Evolutionary conservation across 768 basidiomycete genomes (phyloP).

Genomic region (Gloeophyllum trabeum): DNA sequence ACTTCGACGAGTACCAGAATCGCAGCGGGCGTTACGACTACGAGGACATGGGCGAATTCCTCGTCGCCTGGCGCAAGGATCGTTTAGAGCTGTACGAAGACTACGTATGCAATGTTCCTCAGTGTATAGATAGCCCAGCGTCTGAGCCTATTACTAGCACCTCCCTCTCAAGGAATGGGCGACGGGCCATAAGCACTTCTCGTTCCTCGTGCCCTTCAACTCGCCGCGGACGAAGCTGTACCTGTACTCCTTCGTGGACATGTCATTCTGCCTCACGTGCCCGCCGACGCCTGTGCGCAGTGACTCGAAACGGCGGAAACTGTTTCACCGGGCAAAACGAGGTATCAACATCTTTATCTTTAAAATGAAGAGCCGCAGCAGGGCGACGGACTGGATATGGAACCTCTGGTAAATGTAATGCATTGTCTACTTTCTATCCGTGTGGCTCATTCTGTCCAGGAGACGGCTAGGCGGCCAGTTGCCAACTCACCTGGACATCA

Average conservation of each 20-base stretch:
- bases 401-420: constrained; percentile 48
- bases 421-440: neutral
- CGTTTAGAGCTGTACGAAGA: constrained; percentile 78
- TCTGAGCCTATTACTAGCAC: constrained; percentile 21
- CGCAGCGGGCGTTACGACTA: constrained; percentile 48
- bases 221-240: constrained; percentile 58
- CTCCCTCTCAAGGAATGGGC: constrained; percentile 59
- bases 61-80: constrained; percentile 76
- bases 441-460: constrained; percentile 28
- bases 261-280: constrained; percentile 71
- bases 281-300: constrained; percentile 36
- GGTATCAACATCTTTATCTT: constrained; percentile 86
- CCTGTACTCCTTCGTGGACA: constrained; percentile 78
- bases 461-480: constrained; percentile 60
- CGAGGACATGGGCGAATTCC: constrained; percentile 70
- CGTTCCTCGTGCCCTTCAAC: constrained; percentile 66
- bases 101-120: constrained; percentile 40
- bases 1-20: constrained; percentile 60
- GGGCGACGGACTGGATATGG: constrained; percentile 88
- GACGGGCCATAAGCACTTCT: constrained; percentile 63
- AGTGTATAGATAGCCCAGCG: neutral
- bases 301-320: constrained; percentile 29
- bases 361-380: constrained; percentile 65
- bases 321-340: constrained; percentile 38
- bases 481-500: constrained; percentile 58